Evolutionary conservation across 2,329 filamentous ascomycete species (phyloP).

Genomic region (Fusarium chaquense): DNA sequence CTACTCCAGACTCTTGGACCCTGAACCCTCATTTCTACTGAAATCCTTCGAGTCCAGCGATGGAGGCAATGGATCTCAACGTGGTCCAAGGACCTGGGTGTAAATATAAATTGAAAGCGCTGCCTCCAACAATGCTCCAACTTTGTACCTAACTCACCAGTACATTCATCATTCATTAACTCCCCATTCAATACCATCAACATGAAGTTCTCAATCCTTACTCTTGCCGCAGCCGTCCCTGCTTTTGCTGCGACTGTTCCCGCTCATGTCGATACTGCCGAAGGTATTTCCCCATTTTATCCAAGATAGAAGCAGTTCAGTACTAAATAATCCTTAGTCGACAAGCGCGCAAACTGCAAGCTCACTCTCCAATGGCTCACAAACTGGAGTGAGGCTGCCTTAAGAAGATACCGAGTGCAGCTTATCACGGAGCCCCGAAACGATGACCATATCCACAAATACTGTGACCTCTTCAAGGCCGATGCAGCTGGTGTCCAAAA

Average conservation of each 20-base stretch:
- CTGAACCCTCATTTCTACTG: neutral
- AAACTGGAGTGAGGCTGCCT: conserved; percentile 4
- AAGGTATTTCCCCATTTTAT: neutral
- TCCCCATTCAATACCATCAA: neutral
- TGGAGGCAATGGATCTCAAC: rapidly evolving
- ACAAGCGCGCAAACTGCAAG: conserved; percentile 1
- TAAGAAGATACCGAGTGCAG: conserved; percentile 4
- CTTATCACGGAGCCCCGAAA: conserved; percentile 8
- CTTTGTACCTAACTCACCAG: neutral
- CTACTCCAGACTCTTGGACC: neutral
- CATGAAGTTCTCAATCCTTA: neutral
- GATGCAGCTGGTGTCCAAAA: neutral
- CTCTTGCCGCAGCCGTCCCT: neutral
- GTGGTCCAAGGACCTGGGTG: rapidly evolving
- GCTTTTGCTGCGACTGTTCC: neutral
- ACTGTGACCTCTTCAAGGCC: neutral
- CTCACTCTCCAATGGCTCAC: conserved; percentile 1
- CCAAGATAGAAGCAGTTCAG: neutral
- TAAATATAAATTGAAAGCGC: neutral
- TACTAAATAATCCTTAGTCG: neutral
- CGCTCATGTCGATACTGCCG: neutral
- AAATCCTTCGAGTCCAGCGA: rapidly evolving
- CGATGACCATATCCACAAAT: neutral
- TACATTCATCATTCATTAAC: neutral
- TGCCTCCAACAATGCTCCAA: neutral